Base-by-base conservation (phyloP, 306 rosid species). In the Lathyrus sativus region DNA sequence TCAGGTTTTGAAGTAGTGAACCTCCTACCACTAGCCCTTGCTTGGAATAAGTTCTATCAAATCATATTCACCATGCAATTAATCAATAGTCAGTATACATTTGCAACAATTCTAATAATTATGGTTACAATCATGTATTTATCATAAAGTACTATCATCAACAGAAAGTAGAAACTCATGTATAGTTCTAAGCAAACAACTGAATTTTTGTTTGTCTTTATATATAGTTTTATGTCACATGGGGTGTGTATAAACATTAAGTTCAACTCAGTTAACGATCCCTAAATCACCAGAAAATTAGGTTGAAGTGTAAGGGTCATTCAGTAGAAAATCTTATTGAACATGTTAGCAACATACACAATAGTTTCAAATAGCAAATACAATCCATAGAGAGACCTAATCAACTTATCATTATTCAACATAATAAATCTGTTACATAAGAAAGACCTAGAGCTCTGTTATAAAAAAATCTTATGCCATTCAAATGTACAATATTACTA, bases 1-100 rank as follows among this genome's bases (percentile, higher is more conserved):
- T 90, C 99, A 18, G 86, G 60, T 54, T 90, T 97, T 65, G 91
- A 76, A 38, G 84, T 10, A 62, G 83, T 72, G 74, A 82, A 76
- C 82, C 96, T 86, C 81, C 97, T 85, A 74, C 99, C 97, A 33
- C 88, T 67, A 71, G 84, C 83, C 78, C 91, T 87, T 68, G 84
- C 55, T 79, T 95, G 97, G 48, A 95, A 84, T 58, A 95, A 81
- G 84, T 95, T 91, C 99, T 95, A 83, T 54, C 66, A 54, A 78
- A 63, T 44, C 78, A 28, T 19, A 65, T 71, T 72, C 69, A 80
- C 7, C 50, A 44, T 11, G 29, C 6, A 11, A 67, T 75, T 46
- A 67, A 55, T 41, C 62, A 46, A 54, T 60, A 31, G 48, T 62
- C 24, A 35, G 14, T n/a, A 62, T 3, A 55, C 17, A 24, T 63